Base-by-base conservation (phyloP, 257 asterid species). In the Solanum chiquidenum region DNA sequence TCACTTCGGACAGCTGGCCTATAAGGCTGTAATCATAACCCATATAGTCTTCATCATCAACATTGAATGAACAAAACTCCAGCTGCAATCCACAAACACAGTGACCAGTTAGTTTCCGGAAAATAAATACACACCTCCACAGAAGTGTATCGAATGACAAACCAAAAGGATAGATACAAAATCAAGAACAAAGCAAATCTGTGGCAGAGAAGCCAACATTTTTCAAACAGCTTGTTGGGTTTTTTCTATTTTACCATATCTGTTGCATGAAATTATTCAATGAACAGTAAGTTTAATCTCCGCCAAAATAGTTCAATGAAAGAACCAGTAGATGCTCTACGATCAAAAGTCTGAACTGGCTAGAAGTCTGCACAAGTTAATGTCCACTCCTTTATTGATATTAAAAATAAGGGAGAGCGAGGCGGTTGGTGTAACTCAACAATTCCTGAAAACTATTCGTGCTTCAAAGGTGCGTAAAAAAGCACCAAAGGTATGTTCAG, bases 1-100 rank as follows among this genome's bases (percentile, higher is more conserved):
- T 96, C 82, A 97, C 98, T 95, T 97, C 99, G 80, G 99, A 97
- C 62, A 97, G 96, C 92, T 97, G 95, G 75, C 99, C 99, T 60
- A 87, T 58, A 91, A 97, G 98, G 93, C 99, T 94, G 86, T 95
- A 97, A n/a, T 97, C 98, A 89, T 93, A 94, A 84, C 99, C 99
- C 89, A 95, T 94, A 83, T 94, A 95, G 89, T 97, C 99, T 90
- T 97, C 99, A 92, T 97, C 99, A 77, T 92, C 95, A 87, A 95
- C 93, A 92, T 89, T 91, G 89, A 92, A 97, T 23, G 99, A 97
- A 91, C 95, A 93, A 89, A 97, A 97, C 73, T 90, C 94, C 90
- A 97, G 88, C 99, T 97, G 95, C 91, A 91, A 14, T 31, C 69
- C 40, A 82, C 86, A 82, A 49, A 49, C 60, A 49, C 27, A 3